Evolutionary conservation across 495 filamentous ascomycete genomes (phyloP), one percentile per base, ranked within the genome.

Genomic region (Thozetella sp.): DNA sequence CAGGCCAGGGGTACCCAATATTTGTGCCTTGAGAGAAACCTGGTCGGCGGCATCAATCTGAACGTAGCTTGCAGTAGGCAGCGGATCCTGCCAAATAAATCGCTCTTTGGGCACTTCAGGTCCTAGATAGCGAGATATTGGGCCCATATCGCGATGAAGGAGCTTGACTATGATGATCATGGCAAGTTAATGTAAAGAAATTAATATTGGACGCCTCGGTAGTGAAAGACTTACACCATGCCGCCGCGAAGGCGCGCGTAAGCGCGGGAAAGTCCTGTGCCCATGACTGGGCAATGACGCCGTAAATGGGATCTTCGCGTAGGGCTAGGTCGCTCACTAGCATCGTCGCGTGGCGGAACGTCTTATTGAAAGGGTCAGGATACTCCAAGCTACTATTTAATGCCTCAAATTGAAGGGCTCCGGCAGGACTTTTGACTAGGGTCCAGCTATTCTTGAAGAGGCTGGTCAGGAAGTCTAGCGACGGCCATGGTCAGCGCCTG

Each of bases 361-460:
- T 85, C 74, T 67, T 80, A 62, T 90, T 87, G 57, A 67, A 88
- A 20, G 88, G 82, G 71, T 90, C 80, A 17, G 88, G 88, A 63
- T 90, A 87, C 70, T 83, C 76, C 9, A 70, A 67, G 15, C 86
- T 86, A 52, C 77, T 79, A 60, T 82, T 77, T 83, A 90, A 90
- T 53, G 88, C 88, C 17, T 81, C 78, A 84, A 85, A 91, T 72
- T 91, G 88, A 75, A 89, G 82, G 57, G 88, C 88, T 63, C 88
- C 88, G 55, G 84, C 87, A 12, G 88, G 88, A 66, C 80, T 85
- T 85, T 89, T 90, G 68, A 80, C 85, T 25, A 86, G 76, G 75
- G 90, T 87, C 88, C 88, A 91, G 17, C 90, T 87, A 65, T 75
- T 90, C 73, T 85, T 83, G 83, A 86, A 90, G 12, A 91, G 81